These are phyloP conservation scores for Debaryomyces fabryi DNA, from an alignment of 1,139 yeast species.

Conservation along the genomic window DNA sequence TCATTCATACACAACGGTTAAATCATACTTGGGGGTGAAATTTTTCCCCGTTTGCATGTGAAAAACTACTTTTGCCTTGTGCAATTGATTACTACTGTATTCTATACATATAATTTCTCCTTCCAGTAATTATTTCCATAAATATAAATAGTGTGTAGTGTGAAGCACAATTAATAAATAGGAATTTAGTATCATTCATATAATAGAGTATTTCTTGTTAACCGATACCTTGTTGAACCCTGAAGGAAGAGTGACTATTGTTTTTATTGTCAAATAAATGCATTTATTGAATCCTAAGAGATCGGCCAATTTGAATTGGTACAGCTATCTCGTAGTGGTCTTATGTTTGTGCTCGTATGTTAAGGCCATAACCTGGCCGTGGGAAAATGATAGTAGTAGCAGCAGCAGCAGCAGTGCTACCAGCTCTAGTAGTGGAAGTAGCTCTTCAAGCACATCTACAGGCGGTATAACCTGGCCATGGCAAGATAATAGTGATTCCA, in stretches of 20 bases:
- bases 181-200: background rate
- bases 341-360: constrained; percentile 4
- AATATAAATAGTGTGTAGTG: background rate
- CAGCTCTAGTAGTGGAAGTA: constrained; percentile 2
- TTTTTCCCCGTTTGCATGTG: background rate
- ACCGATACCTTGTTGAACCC: background rate
- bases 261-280: background rate
- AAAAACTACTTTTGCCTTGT: background rate
- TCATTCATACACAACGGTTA: background rate
- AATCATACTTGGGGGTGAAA: background rate
- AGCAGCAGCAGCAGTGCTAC: background rate
- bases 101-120: background rate
- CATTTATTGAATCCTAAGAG: background rate
- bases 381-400: constrained; percentile 15
- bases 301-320: constrained; percentile 1
- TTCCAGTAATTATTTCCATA: background rate
- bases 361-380: constrained; percentile 20
- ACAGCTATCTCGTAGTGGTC: background rate
- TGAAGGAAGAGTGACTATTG: background rate
- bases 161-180: background rate
- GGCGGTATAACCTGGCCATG: constrained; percentile 21
- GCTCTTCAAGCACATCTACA: background rate
- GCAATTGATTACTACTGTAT: background rate
- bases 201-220: background rate
- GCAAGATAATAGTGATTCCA: constrained; percentile 13